Conservation (phyloP, 768 basidiomycete species). For the Trametes meyenii region DNA sequence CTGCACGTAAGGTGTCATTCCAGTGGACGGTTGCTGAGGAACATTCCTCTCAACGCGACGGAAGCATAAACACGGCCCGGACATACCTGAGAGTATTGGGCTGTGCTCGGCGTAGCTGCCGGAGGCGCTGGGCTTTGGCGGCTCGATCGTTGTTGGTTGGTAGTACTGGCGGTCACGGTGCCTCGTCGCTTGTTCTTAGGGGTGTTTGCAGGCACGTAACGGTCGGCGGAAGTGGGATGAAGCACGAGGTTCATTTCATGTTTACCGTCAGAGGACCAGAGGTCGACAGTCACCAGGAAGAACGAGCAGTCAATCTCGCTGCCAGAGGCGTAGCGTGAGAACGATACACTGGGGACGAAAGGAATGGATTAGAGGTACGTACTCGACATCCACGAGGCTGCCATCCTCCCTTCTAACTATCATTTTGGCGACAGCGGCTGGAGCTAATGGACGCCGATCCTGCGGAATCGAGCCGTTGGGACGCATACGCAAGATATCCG, state of each 20-base stretch:
- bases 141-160: constrained; percentile 25
- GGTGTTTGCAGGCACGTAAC: constrained; percentile 57
- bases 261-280: constrained; percentile 84
- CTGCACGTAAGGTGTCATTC: constrained; percentile 44
- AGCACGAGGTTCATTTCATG: constrained; percentile 89
- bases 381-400: constrained; percentile 75
- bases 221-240: constrained; percentile 80
- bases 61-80: not conserved
- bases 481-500: constrained; percentile 12
- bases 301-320: constrained; percentile 88
- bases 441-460: constrained; percentile 92
- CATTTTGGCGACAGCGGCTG: constrained; percentile 88
- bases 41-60: constrained; percentile 17
- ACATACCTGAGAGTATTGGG: constrained; percentile 32
- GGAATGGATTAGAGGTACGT: constrained; percentile 35
- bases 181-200: constrained; percentile 36
- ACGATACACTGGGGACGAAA: not conserved
- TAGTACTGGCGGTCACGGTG: constrained; percentile 20
- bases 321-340: constrained; percentile 8
- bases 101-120: constrained; percentile 10
- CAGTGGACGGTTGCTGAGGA: constrained; percentile 27
- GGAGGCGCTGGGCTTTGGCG: constrained; percentile 25
- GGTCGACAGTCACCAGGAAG: constrained; percentile 89
- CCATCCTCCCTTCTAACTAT: constrained; percentile 70
- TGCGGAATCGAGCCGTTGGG: constrained; percentile 37